A percentile compares a stretch with the other conserved stretches of the same genome.
These are phyloP conservation scores for Chytriomyces sp. DNA, from an alignment of 192 early-diverging fungal species.

Conservation along the genomic window DNA sequence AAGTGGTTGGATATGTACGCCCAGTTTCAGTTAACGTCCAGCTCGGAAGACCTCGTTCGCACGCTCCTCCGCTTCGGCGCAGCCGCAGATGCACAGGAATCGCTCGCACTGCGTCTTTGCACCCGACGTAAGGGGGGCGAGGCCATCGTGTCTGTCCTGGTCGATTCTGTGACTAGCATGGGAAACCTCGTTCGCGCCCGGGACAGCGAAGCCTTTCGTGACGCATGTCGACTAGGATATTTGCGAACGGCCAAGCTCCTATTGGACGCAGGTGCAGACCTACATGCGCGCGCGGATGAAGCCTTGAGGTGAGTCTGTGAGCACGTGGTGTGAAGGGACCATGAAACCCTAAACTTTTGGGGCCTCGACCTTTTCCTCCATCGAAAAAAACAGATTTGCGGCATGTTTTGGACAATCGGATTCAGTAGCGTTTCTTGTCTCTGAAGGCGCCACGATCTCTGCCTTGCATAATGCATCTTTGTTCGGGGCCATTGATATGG, in stretches of 20 bases:
- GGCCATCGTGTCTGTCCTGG: not conserved
- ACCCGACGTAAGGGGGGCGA: not conserved
- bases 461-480: not conserved
- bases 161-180: not conserved
- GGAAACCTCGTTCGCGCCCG: not conserved
- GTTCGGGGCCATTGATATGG: conserved; percentile 20
- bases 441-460: not conserved
- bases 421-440: not conserved
- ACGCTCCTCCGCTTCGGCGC: not conserved
- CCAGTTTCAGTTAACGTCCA: not conserved
- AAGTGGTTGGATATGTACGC: not conserved
- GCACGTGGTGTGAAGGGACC: not conserved
- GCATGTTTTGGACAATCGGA: conserved; percentile 1
- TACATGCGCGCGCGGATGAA: conserved; percentile 16
- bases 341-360: not conserved
- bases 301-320: not conserved
- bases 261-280: not conserved
- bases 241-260: not conserved
- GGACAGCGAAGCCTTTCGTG: conserved; percentile 18
- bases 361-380: not conserved
- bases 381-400: not conserved
- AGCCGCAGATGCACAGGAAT: not conserved
- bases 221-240: not conserved
- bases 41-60: not conserved
- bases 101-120: not conserved